Evolutionary conservation across 2,329 filamentous ascomycete species (phyloP).

Genomic region (Claviceps pusilla): DNA sequence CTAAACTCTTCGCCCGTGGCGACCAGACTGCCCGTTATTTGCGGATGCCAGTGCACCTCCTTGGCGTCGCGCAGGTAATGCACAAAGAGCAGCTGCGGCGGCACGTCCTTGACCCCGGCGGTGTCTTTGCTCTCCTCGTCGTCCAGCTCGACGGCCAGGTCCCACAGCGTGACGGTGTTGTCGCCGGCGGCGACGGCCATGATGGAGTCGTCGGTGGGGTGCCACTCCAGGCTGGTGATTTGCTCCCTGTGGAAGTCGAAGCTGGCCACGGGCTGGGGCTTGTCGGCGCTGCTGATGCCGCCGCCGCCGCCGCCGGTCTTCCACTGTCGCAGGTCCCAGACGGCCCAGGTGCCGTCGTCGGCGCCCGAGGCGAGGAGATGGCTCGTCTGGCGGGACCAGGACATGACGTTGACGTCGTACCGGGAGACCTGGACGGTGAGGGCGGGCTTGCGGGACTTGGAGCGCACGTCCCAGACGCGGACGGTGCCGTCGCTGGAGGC

Average conservation of each 20-base stretch:
- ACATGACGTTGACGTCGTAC: slow-evolving; percentile 89
- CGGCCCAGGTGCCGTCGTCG: slow-evolving; percentile 85
- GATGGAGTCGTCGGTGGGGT: slow-evolving; percentile 91
- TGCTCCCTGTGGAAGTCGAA: slow-evolving; percentile 96
- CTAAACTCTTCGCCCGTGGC: slow-evolving; percentile 85
- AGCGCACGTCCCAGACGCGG: slow-evolving; percentile 88
- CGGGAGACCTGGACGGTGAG: slow-evolving; percentile 72
- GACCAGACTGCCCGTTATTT: slow-evolving; percentile 80
- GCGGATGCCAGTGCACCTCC: slow-evolving; percentile 93
- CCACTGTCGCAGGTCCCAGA: slow-evolving; percentile 95
- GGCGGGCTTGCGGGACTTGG: slow-evolving; percentile 77
- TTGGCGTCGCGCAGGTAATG: slow-evolving; percentile 93
- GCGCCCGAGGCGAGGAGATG: slow-evolving; percentile 85
- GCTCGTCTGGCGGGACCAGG: slow-evolving; percentile 77
- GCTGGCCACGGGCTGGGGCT: slow-evolving; percentile 71
- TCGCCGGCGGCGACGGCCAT: slow-evolving; percentile 84
- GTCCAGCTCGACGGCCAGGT: slow-evolving; percentile 88
- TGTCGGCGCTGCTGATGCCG: not conserved
- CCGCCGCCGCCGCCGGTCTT: slow-evolving; percentile 35
- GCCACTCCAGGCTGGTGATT: slow-evolving; percentile 92
- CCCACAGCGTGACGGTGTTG: slow-evolving; percentile 90
- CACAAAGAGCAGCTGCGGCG: slow-evolving; percentile 87
- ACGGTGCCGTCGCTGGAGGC: slow-evolving; percentile 88
- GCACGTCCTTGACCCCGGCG: slow-evolving; percentile 75
- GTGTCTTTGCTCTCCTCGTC: slow-evolving; percentile 92